A percentile compares a stretch with the other conserved stretches of the same genome.
Conservation (phyloP, 805 yeast species). For the Schwanniomyces yamadae region DNA sequence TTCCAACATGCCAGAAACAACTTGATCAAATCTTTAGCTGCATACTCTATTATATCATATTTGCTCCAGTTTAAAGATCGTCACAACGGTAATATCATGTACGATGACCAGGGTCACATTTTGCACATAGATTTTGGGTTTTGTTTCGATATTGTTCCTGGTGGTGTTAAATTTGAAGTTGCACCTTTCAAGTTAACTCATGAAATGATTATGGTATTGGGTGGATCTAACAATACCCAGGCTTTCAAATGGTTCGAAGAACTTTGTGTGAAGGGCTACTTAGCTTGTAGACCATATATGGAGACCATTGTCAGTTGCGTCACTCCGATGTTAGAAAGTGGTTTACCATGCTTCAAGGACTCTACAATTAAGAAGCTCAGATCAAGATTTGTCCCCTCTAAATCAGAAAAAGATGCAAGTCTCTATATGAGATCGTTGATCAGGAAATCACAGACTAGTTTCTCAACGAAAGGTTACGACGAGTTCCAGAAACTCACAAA, state of each 20-base stretch:
- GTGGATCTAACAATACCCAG: slow-evolving; percentile 83
- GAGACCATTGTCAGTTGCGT: slow-evolving; percentile 84
- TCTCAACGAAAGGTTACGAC: slow-evolving; percentile 92
- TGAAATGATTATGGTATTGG: slow-evolving; percentile 95
- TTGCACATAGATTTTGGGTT: slow-evolving; percentile 97
- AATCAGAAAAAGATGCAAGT: slow-evolving; percentile 84
- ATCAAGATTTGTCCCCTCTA: slow-evolving; percentile 75
- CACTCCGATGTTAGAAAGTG: slow-evolving; percentile 90
- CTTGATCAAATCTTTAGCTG: slow-evolving; percentile 91
- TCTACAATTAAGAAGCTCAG: slow-evolving; percentile 77
- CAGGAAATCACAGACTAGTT: slow-evolving; percentile 78
- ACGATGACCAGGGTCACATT: slow-evolving; percentile 92
- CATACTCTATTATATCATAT: slow-evolving; percentile 88
- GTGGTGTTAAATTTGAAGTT: slow-evolving; percentile 97
- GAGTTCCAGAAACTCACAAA: slow-evolving; percentile 95
- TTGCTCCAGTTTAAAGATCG: slow-evolving; percentile 93
- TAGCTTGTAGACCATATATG: slow-evolving; percentile 85
- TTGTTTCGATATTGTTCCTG: slow-evolving; percentile 98
- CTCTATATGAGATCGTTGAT: slow-evolving; percentile 71
- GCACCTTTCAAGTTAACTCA: slow-evolving; percentile 95
- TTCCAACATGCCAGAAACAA: slow-evolving; percentile 91
- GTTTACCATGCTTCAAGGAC: slow-evolving; percentile 93
- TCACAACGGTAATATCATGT: slow-evolving; percentile 97
- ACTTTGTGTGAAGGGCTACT: slow-evolving; percentile 86
- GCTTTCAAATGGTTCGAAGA: slow-evolving; percentile 94